A percentile compares a stretch with the other conserved stretches of the same genome.
Conservation (phyloP, 768 basidiomycete genomes). For the Suillus fuscotomentosus region DNA sequence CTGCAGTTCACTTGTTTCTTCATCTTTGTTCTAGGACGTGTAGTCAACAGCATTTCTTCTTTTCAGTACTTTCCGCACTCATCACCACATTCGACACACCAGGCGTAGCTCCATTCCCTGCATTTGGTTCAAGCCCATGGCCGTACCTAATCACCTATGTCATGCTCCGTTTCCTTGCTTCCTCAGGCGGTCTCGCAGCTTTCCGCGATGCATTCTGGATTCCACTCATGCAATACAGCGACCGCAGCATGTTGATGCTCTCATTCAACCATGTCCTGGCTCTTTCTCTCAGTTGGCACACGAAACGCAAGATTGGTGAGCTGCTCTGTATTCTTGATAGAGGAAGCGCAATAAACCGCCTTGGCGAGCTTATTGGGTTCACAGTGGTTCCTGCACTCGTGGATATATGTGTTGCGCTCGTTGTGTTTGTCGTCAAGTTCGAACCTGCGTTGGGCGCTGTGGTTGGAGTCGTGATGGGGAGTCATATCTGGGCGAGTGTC, state of each 20-base stretch:
- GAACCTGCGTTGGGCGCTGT: conserved; percentile 67
- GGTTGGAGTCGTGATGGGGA: conserved; percentile 69
- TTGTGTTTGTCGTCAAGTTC: conserved; percentile 61
- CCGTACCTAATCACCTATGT: conserved; percentile 67
- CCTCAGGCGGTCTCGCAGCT: conserved; percentile 72
- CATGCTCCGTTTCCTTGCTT: conserved; percentile 68
- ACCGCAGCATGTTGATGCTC: conserved; percentile 54
- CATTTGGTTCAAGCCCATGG: conserved; percentile 54
- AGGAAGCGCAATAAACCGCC: conserved; percentile 83
- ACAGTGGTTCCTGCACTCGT: conserved; percentile 79
- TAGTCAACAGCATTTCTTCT: conserved; percentile 78
- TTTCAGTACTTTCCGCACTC: conserved; percentile 56
- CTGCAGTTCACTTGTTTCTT: conserved; percentile 61
- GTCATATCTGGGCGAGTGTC: conserved; percentile 51
- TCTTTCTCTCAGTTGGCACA: conserved; percentile 83
- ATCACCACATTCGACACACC: conserved; percentile 20
- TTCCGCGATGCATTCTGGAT: conserved; percentile 75
- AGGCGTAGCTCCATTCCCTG: conserved; percentile 11
- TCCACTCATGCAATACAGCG: conserved; percentile 88
- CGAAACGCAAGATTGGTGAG: conserved; percentile 77
- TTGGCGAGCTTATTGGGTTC: conserved; percentile 82
- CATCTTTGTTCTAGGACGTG: conserved; percentile 69
- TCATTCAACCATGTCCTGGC: conserved; percentile 87
- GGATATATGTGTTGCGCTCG: conserved; percentile 72
- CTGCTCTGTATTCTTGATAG: conserved; percentile 61